Evolutionary conservation across 2,329 filamentous ascomycete species (phyloP), one percentile per base, ranked within the genome.

Genomic region (Ascochyta clinopodiicola): DNA sequence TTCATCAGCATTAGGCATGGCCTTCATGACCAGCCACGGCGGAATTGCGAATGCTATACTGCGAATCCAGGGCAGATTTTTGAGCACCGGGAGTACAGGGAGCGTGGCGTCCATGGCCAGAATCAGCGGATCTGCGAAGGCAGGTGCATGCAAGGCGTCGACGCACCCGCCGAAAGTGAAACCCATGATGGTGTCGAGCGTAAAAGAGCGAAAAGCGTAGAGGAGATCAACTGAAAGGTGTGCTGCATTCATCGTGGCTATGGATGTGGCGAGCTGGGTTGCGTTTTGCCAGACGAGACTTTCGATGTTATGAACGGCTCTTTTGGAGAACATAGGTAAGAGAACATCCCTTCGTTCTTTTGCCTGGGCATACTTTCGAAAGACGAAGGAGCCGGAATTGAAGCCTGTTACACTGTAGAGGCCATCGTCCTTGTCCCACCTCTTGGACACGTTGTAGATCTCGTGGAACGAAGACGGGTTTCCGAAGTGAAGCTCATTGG

Each of bases 401-500:
- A 45, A 45, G 22, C 43, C 43, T 7, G 43, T 31, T 24, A 45
- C 43, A 36, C 43, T 45, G 12, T 45, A 45, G 24, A 45, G 31
- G 27, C 43, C 43, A n/a, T 45, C 43, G 15, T 45, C 43, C 15
- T 45, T 45, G 7, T 36, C 43, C 43, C 43, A 45, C 2, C 43
- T 31, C 22, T 36, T 45, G 31, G 43, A 45, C 7, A n/a, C 43
- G 6, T 36, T 36, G 22, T 45, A 45, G 15, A 45, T 45, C 31
- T 45, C 31, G 43, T 45, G 43, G n/a, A 45, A 45, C 2, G 43
- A 35, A 29, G 43, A 36, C 13, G 43, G 43, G 9, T 17, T 45
- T 3, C 43, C 43, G 8, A 45, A 45, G 21, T 45, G 43, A 12
- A 78, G 49, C 48, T 79, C 74, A 44, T 76, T 71, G 0, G 77